Conservation (phyloP, 495 filamentous ascomycete genomes). For the Aspergillus nanangensis region DNA sequence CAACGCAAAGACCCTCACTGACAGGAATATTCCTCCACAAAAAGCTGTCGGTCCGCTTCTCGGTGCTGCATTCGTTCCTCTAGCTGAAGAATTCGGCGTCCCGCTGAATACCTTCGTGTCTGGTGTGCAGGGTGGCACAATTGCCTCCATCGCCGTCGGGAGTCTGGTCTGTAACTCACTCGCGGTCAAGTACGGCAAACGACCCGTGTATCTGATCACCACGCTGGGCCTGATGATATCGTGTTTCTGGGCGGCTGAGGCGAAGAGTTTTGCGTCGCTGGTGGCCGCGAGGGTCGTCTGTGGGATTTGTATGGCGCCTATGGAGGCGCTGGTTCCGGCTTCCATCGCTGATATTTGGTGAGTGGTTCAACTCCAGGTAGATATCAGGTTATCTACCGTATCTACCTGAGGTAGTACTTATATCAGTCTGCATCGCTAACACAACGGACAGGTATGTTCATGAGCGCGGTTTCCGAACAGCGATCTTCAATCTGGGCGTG, state of each 20-base stretch:
- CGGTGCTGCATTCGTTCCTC: slow-evolving; percentile 27
- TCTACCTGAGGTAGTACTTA: too few species aligned
- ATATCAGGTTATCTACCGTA: too few species aligned
- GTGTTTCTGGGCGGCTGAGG: slow-evolving; percentile 57
- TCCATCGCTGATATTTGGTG: slow-evolving; percentile 34
- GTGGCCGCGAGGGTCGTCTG: slow-evolving; percentile 43
- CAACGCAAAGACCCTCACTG: too few species aligned
- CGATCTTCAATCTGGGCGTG: slow-evolving; percentile 61
- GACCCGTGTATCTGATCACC: slow-evolving; percentile 56
- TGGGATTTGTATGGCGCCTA: slow-evolving; percentile 27
- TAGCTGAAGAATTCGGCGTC: slow-evolving; percentile 32
- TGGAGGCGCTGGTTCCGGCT: slow-evolving; percentile 26
- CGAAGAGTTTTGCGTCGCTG: slow-evolving; percentile 52
- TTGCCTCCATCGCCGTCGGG: slow-evolving; percentile 44
- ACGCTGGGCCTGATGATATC: slow-evolving; percentile 54
- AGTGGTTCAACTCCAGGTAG: not conserved
- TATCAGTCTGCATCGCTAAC: not conserved
- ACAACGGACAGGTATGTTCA: slow-evolving; percentile 41
- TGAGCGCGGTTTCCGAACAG: slow-evolving; percentile 59
- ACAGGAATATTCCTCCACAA: not conserved
- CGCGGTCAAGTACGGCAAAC: slow-evolving; percentile 60
- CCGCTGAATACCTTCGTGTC: slow-evolving; percentile 29
- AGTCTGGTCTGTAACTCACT: slow-evolving; percentile 59
- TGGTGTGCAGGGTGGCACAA: slow-evolving; percentile 24
- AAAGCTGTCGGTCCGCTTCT: slow-evolving; percentile 36